These are phyloP conservation scores for Russula virescens DNA, from an alignment of 768 basidiomycete species.

Conservation along the genomic window DNA sequence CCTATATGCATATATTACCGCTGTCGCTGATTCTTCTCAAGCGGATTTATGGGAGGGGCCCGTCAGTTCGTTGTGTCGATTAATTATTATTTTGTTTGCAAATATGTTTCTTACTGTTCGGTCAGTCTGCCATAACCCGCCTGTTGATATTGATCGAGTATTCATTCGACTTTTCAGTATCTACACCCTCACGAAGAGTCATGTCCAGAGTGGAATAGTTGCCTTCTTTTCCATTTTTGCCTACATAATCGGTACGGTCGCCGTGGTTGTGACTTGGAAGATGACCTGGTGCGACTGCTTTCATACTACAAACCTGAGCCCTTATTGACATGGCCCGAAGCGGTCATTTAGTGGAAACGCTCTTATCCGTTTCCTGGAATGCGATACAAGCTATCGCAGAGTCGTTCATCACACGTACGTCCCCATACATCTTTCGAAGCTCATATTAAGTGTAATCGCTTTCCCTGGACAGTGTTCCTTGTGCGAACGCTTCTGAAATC, in stretches of 20 bases:
- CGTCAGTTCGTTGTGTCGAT: background rate
- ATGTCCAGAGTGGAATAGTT: background rate
- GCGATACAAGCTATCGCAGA: background rate
- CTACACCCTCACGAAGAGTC: background rate
- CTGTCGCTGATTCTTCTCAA: background rate
- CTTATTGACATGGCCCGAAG: background rate
- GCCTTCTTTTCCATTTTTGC: background rate
- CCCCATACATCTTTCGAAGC: background rate
- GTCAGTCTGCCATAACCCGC: background rate
- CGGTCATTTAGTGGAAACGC: background rate
- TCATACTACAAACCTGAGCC: background rate
- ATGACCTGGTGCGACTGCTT: background rate
- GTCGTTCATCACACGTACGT: conserved; percentile 3
- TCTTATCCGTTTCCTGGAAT: background rate
- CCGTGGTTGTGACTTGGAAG: background rate
- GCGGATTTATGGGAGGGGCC: conserved; percentile 3
- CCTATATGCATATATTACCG: background rate
- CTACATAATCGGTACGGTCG: background rate
- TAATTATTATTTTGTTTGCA: background rate
- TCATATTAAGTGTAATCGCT: background rate
- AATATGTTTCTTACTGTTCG: conserved; percentile 3
- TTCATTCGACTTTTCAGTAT: background rate
- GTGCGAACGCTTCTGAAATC: background rate
- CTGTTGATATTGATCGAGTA: background rate
- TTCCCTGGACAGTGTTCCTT: background rate